Conservation (phyloP, 352 stramenopile species). For the Pythium apleroticum region DNA sequence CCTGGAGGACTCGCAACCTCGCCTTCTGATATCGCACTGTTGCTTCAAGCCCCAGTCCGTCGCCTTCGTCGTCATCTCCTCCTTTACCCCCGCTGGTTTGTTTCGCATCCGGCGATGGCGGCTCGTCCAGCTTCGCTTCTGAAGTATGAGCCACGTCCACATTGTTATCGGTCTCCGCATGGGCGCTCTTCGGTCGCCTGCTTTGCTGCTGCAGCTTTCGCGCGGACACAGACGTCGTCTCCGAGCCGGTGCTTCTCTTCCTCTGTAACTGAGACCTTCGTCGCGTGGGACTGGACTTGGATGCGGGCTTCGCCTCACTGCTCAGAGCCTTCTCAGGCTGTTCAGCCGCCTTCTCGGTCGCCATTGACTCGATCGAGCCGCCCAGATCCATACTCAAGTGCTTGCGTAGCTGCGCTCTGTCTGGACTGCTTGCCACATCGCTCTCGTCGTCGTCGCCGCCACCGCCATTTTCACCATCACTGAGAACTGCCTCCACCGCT, state of each 20-base stretch:
- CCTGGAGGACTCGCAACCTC: conserved; percentile 65
- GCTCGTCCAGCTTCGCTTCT: neutral
- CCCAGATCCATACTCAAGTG: conserved; percentile 47
- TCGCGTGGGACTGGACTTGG: neutral
- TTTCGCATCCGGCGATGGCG: conserved; percentile 5
- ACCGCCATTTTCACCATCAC: conserved; percentile 12
- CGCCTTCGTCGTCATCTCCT: conserved; percentile 11
- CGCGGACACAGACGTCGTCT: neutral
- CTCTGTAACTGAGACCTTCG: conserved; percentile 7
- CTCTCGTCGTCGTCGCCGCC: conserved; percentile 4
- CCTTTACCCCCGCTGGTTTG: neutral
- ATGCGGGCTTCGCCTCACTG: neutral
- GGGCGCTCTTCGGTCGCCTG: conserved; percentile 9
- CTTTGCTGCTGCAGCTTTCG: conserved; percentile 9
- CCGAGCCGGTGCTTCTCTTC: conserved; percentile 5
- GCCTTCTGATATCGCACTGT: conserved; percentile 78
- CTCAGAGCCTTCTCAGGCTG: neutral
- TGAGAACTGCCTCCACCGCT: neutral
- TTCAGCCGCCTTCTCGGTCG: neutral
- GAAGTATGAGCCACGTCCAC: neutral
- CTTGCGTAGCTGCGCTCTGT: conserved; percentile 16
- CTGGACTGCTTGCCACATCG: conserved; percentile 14
- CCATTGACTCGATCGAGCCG: conserved; percentile 53
- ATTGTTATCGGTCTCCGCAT: neutral
- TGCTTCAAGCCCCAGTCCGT: conserved; percentile 56